Evolutionary conservation across 2,329 filamentous ascomycete species (phyloP).

Genomic region (Fusarium algeriense): DNA sequence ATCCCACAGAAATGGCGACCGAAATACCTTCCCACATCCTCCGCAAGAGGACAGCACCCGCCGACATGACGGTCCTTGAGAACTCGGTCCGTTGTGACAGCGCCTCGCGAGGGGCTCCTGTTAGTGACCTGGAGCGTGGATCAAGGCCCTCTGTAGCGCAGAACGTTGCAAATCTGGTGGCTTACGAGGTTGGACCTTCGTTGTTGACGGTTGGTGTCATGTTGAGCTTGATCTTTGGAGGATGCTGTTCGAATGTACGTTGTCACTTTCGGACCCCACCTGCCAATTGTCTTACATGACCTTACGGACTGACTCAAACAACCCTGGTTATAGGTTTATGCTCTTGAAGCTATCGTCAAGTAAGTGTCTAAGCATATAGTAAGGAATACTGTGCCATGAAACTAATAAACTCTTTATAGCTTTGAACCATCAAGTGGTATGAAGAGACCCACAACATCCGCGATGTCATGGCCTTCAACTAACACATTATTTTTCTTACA

Average conservation of each 20-base stretch:
- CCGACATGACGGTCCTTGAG: constrained; percentile 38
- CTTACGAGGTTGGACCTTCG: constrained; percentile 46
- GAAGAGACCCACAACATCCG: neutral
- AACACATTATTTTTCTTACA: constrained; percentile 50
- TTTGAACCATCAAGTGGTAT: constrained; percentile 86
- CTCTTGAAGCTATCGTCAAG: constrained; percentile 95
- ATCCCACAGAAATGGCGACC: constrained; percentile 18
- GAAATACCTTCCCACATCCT: constrained; percentile 37
- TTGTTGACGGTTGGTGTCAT: constrained; percentile 73
- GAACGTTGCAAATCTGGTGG: constrained; percentile 40
- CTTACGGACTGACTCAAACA: constrained; percentile 26
- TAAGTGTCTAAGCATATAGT: constrained; percentile 58
- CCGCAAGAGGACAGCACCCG: constrained; percentile 40
- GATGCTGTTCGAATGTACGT: constrained; percentile 91
- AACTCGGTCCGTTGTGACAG: constrained; percentile 22
- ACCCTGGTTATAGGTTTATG: constrained; percentile 78
- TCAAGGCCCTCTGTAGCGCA: constrained; percentile 35
- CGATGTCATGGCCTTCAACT: constrained; percentile 18
- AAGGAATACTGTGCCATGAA: neutral
- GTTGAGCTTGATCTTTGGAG: constrained; percentile 90
- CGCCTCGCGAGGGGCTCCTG: constrained; percentile 15
- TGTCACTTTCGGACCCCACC: neutral
- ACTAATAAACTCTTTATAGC: constrained; percentile 58
- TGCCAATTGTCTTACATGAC: constrained; percentile 1
- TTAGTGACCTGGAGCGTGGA: constrained; percentile 31